A percentile compares a stretch with the other conserved stretches of the same genome.
phyloP scores from a whole-genome alignment of 176 grass and related monocot genomes.

The Triticum dicoccoides region DNA sequence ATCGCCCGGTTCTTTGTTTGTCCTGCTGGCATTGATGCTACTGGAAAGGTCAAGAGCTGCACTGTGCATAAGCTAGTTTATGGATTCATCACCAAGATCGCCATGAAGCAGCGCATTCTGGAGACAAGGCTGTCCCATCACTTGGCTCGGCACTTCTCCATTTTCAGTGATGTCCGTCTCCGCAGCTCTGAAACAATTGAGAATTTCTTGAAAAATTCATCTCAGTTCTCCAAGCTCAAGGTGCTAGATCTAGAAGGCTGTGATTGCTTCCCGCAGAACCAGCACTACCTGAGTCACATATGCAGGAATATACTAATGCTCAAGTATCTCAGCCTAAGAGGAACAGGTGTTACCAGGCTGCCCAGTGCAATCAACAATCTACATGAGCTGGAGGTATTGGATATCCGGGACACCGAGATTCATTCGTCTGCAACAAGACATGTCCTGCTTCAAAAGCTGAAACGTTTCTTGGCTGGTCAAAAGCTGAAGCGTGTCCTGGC shows the following conservation, averaged over 20 bases:
- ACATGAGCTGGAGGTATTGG: slow-evolving; percentile 17
- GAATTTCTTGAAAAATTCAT: not conserved
- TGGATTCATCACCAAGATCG: slow-evolving; percentile 4
- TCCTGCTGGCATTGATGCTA: not conserved
- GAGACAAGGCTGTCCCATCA: not conserved
- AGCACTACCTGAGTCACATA: not conserved
- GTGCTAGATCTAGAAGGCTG: slow-evolving; percentile 25
- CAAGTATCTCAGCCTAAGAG: slow-evolving; percentile 20
- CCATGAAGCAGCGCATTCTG: not conserved
- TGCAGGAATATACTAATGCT: not conserved
- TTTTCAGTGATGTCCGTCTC: slow-evolving; percentile 3
- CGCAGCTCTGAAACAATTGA: not conserved
- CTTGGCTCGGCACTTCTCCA: slow-evolving; percentile 25
- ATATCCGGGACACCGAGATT: slow-evolving; percentile 17
- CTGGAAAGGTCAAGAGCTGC: slow-evolving; percentile 17
- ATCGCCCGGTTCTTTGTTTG: not conserved
- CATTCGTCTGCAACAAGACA: not conserved
- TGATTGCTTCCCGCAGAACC: not conserved
- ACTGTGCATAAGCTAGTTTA: not conserved
- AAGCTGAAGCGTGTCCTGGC: too few relatives aligned
- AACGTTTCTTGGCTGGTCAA: slow-evolving; percentile 24
- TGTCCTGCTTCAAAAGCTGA: slow-evolving; percentile 7
- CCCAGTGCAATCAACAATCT: slow-evolving; percentile 25
- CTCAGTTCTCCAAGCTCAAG: not conserved
- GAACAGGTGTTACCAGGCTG: not conserved